A percentile compares a stretch with the other conserved stretches of the same genome.
Conservation (phyloP, 2,329 filamentous ascomycete species). For the Gyromitra esculenta region DNA sequence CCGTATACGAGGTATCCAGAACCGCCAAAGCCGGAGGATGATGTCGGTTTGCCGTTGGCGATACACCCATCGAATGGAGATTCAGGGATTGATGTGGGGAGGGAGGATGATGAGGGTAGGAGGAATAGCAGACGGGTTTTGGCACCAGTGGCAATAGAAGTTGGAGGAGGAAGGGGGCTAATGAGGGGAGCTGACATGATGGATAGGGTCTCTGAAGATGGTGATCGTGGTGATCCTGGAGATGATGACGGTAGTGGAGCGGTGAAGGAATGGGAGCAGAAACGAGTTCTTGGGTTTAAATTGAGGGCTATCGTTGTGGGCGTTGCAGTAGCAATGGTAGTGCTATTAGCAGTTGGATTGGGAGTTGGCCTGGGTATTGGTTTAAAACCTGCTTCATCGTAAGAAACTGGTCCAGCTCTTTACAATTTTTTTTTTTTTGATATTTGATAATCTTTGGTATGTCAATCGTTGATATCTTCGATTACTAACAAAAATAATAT, state of each 20-base stretch:
- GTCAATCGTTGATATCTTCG: constrained; percentile 16
- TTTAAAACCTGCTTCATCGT: constrained; percentile 25
- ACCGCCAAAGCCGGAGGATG: constrained; percentile 40
- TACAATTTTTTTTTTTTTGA: constrained; percentile 14
- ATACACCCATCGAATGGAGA: constrained; percentile 39
- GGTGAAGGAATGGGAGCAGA: constrained; percentile 52
- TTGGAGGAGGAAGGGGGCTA: constrained; percentile 20
- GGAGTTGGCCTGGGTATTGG: constrained; percentile 53
- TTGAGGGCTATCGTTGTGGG: constrained; percentile 40
- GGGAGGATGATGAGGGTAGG: background rate
- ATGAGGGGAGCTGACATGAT: constrained; percentile 1
- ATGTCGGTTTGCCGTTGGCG: constrained; percentile 27
- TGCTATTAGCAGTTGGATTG: constrained; percentile 48
- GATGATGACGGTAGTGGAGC: constrained; percentile 46
- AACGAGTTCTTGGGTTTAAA: constrained; percentile 33
- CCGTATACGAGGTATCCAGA: constrained; percentile 53
- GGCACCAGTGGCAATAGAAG: constrained; percentile 14
- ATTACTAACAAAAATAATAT: constrained; percentile 5
- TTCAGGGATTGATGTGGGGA: constrained; percentile 40
- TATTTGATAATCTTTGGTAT: constrained; percentile 2
- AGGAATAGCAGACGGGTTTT: constrained; percentile 15
- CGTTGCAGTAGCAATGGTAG: constrained; percentile 25
- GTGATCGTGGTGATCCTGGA: constrained; percentile 13
- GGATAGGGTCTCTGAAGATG: background rate
- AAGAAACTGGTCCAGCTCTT: constrained; percentile 20